A percentile compares a stretch with the other conserved stretches of the same genome.
Conservation (phyloP, 805 yeast species). For the Pichia phayaonensis region DNA sequence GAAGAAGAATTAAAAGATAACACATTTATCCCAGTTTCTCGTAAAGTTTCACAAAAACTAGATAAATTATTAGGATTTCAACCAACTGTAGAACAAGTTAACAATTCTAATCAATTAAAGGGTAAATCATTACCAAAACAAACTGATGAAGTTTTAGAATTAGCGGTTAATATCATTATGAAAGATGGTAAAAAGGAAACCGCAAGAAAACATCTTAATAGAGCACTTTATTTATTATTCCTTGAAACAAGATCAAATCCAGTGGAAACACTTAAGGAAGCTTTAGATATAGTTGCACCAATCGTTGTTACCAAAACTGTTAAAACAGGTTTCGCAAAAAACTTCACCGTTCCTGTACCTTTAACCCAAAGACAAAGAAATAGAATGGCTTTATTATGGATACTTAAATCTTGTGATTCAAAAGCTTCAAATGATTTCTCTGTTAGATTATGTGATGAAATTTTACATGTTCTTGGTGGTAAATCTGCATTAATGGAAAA, state of each 20-base stretch:
- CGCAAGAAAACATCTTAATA: slow-evolving; percentile 65
- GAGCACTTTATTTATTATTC: slow-evolving; percentile 74
- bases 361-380: slow-evolving; percentile 73
- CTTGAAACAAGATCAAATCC: slow-evolving; percentile 75
- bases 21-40: slow-evolving; percentile 17
- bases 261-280: slow-evolving; percentile 60
- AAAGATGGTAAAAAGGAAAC: slow-evolving; percentile 79
- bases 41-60: slow-evolving; percentile 13
- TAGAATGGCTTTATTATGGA: slow-evolving; percentile 87
- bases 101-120: slow-evolving; percentile 44
- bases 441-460: slow-evolving; percentile 88
- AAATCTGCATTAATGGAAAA: slow-evolving; percentile 79
- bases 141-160: slow-evolving; percentile 64
- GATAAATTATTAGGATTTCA: slow-evolving; percentile 32
- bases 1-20: slow-evolving; percentile 22
- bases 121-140: slow-evolving; percentile 50
- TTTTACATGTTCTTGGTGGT: slow-evolving; percentile 69
- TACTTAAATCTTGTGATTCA: slow-evolving; percentile 73
- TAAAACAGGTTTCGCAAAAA: slow-evolving; percentile 82
- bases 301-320: slow-evolving; percentile 68
- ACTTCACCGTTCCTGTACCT: slow-evolving; percentile 74
- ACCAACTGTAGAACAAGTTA: slow-evolving; percentile 60
- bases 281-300: slow-evolving; percentile 80
- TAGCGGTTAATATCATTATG: slow-evolving; percentile 84
- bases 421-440: slow-evolving; percentile 75